A percentile compares a stretch with the other conserved stretches of the same genome.
Evolutionary conservation across 768 basidiomycete genomes (phyloP).

Genomic region (Tricholoma sp.): DNA sequence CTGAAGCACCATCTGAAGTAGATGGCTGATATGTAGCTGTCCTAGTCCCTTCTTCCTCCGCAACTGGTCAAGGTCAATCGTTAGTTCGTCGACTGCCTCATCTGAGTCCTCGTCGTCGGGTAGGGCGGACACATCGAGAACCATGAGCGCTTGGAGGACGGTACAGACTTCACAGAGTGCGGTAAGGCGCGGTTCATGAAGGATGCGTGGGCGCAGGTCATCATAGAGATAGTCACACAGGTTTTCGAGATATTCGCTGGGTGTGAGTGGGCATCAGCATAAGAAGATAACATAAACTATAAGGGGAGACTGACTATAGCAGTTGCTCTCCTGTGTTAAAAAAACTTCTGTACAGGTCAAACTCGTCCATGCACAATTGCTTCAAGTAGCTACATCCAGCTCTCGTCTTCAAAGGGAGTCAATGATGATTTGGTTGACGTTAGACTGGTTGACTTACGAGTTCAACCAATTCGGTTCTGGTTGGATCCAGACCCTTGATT

Average conservation of each 20-base stretch:
- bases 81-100: constrained; percentile 29
- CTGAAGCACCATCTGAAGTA: constrained; percentile 87
- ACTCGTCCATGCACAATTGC: constrained; percentile 88
- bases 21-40: constrained; percentile 70
- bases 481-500: constrained; percentile 77
- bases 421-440: neutral
- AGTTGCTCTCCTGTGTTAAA: constrained; percentile 80
- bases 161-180: constrained; percentile 94
- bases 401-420: constrained; percentile 54
- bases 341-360: constrained; percentile 76
- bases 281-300: neutral
- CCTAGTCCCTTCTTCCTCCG: constrained; percentile 35
- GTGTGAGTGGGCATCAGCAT: constrained; percentile 2
- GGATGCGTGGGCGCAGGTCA: constrained; percentile 89
- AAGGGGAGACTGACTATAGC: constrained; percentile 35
- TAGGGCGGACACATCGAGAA: constrained; percentile 62
- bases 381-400: constrained; percentile 91
- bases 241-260: constrained; percentile 81
- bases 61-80: constrained; percentile 31
- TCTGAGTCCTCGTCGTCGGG: constrained; percentile 18
- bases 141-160: constrained; percentile 93
- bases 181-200: constrained; percentile 86
- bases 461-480: constrained; percentile 79
- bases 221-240: constrained; percentile 95
- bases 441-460: constrained; percentile 43